phyloP scores from a whole-genome alignment of 2,329 filamentous ascomycete species.

The Microdochium nivale region DNA sequence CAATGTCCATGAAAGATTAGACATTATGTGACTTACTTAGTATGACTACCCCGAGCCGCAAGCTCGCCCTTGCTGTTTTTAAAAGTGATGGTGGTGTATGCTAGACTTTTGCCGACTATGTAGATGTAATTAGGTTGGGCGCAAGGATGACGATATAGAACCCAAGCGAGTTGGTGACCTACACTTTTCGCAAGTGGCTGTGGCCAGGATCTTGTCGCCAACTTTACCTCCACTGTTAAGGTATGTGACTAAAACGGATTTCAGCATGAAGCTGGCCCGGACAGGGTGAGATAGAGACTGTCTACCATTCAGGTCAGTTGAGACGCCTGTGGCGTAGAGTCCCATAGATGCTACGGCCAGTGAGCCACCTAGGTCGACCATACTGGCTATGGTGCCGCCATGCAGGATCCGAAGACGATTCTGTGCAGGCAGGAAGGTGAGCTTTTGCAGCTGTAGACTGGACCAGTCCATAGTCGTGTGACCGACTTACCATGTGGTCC shows the following conservation, averaged over 20 bases:
- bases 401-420: slow-evolving; percentile 71
- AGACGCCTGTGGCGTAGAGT: slow-evolving; percentile 53
- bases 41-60: slow-evolving; percentile 55
- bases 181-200: slow-evolving; percentile 56
- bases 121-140: not conserved
- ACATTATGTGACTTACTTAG: slow-evolving; percentile 39
- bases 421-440: slow-evolving; percentile 26
- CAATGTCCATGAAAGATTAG: slow-evolving; percentile 1
- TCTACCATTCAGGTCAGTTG: slow-evolving; percentile 55
- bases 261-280: slow-evolving; percentile 1
- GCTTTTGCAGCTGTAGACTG: not conserved
- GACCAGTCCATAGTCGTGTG: not conserved
- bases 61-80: slow-evolving; percentile 49
- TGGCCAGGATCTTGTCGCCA: slow-evolving; percentile 47
- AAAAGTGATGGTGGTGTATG: slow-evolving; percentile 53
- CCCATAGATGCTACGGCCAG: slow-evolving; percentile 58
- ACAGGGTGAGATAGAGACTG: not conserved
- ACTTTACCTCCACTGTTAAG: slow-evolving; percentile 47
- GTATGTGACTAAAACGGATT: slow-evolving; percentile 45
- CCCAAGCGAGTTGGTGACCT: slow-evolving; percentile 9
- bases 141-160: too few relatives aligned
- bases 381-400: slow-evolving; percentile 69
- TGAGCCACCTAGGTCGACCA: slow-evolving; percentile 60
- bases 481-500: slow-evolving; percentile 58
- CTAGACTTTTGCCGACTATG: slow-evolving; percentile 54